These are phyloP conservation scores for Dendrocalamus latiflorus DNA, from an alignment of 202 grass and related monocot species.

Conservation along the genomic window DNA sequence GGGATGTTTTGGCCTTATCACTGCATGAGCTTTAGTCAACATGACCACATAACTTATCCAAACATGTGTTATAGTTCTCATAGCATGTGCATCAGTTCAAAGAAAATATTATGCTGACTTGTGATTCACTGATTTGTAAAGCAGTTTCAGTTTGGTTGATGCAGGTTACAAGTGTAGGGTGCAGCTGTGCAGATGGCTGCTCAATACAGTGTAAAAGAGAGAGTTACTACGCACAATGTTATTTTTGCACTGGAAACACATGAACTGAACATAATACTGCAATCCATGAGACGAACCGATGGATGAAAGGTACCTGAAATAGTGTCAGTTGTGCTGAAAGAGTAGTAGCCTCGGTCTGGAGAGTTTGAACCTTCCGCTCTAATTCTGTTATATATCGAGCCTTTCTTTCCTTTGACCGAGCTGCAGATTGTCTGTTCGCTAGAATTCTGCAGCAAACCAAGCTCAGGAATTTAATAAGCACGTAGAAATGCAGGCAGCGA, in stretches of 20 bases:
- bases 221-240: background rate
- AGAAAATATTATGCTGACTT: slow-evolving; percentile 4
- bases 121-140: slow-evolving; percentile 9
- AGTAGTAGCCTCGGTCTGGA: slow-evolving; percentile 98
- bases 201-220: background rate
- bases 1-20: background rate
- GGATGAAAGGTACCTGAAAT: slow-evolving; percentile 59
- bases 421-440: slow-evolving; percentile 96
- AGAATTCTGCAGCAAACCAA: slow-evolving; percentile 74
- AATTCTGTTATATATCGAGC: slow-evolving; percentile 93
- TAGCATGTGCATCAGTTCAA: slow-evolving; percentile 18
- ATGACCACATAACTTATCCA: background rate
- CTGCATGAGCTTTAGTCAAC: slow-evolving; percentile 8
- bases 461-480: background rate
- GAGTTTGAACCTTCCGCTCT: slow-evolving; percentile 94
- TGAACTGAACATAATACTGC: background rate
- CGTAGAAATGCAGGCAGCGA: too few relatives aligned
- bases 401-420: slow-evolving; percentile 98
- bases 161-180: background rate
- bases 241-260: slow-evolving; percentile 1
- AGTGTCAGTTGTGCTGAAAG: slow-evolving; percentile 90
- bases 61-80: slow-evolving; percentile 11
- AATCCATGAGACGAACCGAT: slow-evolving; percentile 19
- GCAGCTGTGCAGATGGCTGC: background rate
- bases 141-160: background rate